Evolutionary conservation across 306 rosid genomes (phyloP), one percentile per base, ranked within the genome.

Genomic region (Prunus armeniaca): DNA sequence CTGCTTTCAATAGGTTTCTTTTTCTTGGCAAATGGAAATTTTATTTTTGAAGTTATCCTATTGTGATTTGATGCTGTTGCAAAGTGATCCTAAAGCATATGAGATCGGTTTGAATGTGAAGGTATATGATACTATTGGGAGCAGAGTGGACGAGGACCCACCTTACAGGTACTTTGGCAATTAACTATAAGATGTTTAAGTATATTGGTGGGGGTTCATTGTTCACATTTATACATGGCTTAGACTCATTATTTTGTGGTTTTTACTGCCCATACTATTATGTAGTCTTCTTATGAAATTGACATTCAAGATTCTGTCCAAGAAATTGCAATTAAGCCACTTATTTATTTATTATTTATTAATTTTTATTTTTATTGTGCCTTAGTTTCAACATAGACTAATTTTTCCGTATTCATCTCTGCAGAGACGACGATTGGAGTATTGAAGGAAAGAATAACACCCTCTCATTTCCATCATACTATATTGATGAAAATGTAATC

Each of bases 401-500:
- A 81, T 72, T 62, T 76, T 75, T 81, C 71, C 55, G n/a, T 38
- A 56, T 82, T 70, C 58, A 71, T 86, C 78, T 65, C 55, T 90
- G 93, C 98, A 94, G 98, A 83, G 93, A 86, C 58, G 97, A 91
- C 67, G 98, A 91, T 71, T 94, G 97, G 98, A 83, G 85, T 80
- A 80, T 94, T 83, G 98, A 94, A 81, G 98, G 82, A 83, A 82
- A 79, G 86, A 90, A 83, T 73, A 90, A 90, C 84, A 88, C 89
- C 9, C 86, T 92, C 61, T 86, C 97, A 45, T 94, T 95, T 82
- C 99, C 97, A 5, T 95, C 99, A 25, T 95, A 95, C 91, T 92
- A 95, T 80, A 92, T 95, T 84, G 97, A 95, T 81, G 97, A 95
- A 90, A 90, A 90, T 91, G 97, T 92, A 91, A 88, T 83, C 86